These are phyloP conservation scores for Nemania sp. DNA, from an alignment of 2,329 filamentous ascomycete genomes.

Conservation along the genomic window DNA sequence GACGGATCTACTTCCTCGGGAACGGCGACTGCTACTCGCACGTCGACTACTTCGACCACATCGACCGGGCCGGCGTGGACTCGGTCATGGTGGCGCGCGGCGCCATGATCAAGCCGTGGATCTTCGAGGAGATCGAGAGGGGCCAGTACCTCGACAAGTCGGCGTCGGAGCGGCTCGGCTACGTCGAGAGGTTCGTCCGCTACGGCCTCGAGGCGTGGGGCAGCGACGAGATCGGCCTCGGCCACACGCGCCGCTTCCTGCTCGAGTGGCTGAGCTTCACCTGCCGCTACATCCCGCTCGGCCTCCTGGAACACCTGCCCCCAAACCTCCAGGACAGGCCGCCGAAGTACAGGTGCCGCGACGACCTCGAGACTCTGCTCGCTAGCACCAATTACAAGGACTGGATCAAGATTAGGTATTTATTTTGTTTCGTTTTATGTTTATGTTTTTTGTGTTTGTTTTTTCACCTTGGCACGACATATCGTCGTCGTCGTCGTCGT, in stretches of 20 bases:
- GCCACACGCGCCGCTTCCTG: constrained; percentile 87
- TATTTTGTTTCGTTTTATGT: constrained; percentile 41
- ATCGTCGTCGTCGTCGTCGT: too few species aligned
- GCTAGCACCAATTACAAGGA: constrained; percentile 91
- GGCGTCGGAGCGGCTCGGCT: constrained; percentile 79
- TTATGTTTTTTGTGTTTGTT: neutral
- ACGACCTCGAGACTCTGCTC: constrained; percentile 93
- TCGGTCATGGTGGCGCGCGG: constrained; percentile 97
- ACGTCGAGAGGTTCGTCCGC: constrained; percentile 86
- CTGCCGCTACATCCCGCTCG: constrained; percentile 88
- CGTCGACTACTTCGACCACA: constrained; percentile 78
- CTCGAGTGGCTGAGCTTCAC: constrained; percentile 96
- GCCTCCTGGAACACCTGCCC: constrained; percentile 84
- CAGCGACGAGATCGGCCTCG: constrained; percentile 90
- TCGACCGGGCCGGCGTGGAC: constrained; percentile 80
- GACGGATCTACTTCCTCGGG: constrained; percentile 86
- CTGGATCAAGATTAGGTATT: constrained; percentile 99
- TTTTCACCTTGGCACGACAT: neutral
- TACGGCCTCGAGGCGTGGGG: constrained; percentile 96
- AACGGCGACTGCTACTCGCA: constrained; percentile 98
- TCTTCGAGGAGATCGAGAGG: constrained; percentile 93
- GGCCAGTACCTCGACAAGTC: constrained; percentile 97
- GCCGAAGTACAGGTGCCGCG: constrained; percentile 78
- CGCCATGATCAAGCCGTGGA: constrained; percentile 95
- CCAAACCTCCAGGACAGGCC: constrained; percentile 88